phyloP scores from a whole-genome alignment of 441 rosid species.

The Sinapis alba region DNA sequence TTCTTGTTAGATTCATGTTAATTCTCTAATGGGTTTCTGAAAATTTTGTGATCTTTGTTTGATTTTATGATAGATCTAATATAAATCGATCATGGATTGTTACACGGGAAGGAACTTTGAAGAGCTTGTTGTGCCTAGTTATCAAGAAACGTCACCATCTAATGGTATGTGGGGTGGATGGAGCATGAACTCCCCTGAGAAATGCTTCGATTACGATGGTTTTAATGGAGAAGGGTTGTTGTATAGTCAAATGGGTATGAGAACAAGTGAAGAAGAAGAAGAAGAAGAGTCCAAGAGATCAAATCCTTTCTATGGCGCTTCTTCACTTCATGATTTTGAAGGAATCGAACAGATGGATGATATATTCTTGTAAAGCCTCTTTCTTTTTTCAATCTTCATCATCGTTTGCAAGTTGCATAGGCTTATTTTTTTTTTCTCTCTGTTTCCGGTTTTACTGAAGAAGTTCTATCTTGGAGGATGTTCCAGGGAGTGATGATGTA shows the following conservation, averaged over 20 bases:
- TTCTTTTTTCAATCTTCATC: conserved; percentile 9
- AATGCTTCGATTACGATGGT: conserved; percentile 42
- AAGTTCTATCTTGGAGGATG: conserved; percentile 58
- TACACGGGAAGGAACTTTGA: conserved; percentile 44
- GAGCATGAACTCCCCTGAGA: conserved; percentile 46
- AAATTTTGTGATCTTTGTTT: conserved; percentile 3
- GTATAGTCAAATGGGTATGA: conserved; percentile 41
- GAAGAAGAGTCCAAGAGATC: conserved; percentile 38
- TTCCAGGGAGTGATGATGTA: conserved; percentile 42
- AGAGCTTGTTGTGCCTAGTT: conserved; percentile 59
- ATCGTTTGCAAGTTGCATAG: conserved; percentile 11
- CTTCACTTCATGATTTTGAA: conserved; percentile 47
- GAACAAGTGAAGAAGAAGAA: conserved; percentile 31
- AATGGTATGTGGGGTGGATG: conserved; percentile 67
- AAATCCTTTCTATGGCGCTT: conserved; percentile 31
- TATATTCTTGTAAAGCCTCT: conserved; percentile 64
- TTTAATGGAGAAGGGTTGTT: conserved; percentile 24
- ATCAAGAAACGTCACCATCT: conserved; percentile 48
- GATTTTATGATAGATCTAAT: conserved; percentile 13
- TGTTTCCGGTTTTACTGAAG: conserved; percentile 48
- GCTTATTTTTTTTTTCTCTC: conserved; percentile 24
- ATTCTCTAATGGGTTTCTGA: conserved; percentile 17
- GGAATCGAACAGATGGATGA: conserved; percentile 65
- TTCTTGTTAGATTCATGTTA: neutral
- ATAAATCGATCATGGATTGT: conserved; percentile 57